A percentile compares a stretch with the other conserved stretches of the same genome.
Evolutionary conservation across 805 yeast genomes (phyloP).

Genomic region (Saccharomycopsis sp.): DNA sequence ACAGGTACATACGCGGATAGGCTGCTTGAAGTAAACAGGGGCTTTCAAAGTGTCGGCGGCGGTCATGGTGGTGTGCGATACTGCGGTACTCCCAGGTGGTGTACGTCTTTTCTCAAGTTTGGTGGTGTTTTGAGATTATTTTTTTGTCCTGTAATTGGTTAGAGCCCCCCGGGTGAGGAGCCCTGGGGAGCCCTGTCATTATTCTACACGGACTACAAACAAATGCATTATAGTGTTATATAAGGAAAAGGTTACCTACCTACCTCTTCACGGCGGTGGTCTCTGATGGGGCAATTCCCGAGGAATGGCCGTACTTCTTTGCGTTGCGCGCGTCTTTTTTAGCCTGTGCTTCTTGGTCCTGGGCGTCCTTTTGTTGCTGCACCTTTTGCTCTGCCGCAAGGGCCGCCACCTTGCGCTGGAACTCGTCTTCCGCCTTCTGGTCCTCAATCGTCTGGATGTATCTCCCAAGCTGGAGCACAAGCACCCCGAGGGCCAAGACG

Average conservation of each 20-base stretch:
- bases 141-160: neutral
- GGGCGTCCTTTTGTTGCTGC: constrained; percentile 10
- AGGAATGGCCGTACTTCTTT: constrained; percentile 18
- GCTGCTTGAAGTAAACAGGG: constrained; percentile 54
- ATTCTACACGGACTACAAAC: no score
- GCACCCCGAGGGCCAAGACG: constrained; percentile 64
- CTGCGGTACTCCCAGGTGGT: no score
- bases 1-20: constrained; percentile 47
- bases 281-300: neutral
- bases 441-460: constrained; percentile 41
- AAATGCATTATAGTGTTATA: no score
- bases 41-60: constrained; percentile 25
- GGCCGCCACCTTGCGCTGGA: constrained; percentile 6
- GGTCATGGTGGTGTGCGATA: constrained; percentile 12
- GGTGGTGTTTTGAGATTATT: neutral
- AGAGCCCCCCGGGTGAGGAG: neutral
- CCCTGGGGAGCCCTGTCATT: neutral
- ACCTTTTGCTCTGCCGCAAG: constrained; percentile 13
- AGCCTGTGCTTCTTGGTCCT: constrained; percentile 12
- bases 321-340: constrained; percentile 14
- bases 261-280: neutral
- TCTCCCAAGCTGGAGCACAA: constrained; percentile 78
- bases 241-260: no score
- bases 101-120: no score
- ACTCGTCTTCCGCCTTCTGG: constrained; percentile 7